Evolutionary conservation across 306 rosid genomes (phyloP).

Genomic region (Astragalus glycyphyllos): DNA sequence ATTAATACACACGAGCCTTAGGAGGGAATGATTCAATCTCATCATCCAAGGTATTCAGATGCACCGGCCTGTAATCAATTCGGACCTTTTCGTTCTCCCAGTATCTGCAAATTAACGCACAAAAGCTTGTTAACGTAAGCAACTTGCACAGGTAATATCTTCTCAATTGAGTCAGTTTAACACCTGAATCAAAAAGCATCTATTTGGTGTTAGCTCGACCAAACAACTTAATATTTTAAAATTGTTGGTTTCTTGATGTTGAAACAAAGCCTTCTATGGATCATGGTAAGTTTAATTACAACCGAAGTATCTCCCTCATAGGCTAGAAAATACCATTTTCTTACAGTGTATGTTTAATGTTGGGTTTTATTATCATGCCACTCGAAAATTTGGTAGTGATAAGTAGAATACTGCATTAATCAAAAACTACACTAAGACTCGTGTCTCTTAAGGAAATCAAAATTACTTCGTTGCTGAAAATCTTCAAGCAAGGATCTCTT

Average conservation of each 20-base stretch:
- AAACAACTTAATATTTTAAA: not conserved
- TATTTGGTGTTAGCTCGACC: not conserved
- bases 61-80: constrained; percentile 92
- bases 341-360: no score
- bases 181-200: constrained; percentile 9
- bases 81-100: constrained; percentile 90
- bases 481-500: no score
- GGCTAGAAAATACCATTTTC: constrained; percentile 8
- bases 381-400: no score
- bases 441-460: no score
- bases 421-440: no score
- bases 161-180: constrained; percentile 9
- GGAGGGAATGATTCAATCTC: constrained; percentile 94
- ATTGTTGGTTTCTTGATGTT: not conserved
- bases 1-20: constrained; percentile 91
- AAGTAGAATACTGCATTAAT: no score
- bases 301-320: constrained; percentile 2
- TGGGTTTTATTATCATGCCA: no score
- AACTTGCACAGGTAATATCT: constrained; percentile 7
- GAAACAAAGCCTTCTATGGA: not conserved
- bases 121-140: constrained; percentile 28
- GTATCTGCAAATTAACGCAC: constrained; percentile 58
- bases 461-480: no score
- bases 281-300: not conserved
- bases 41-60: constrained; percentile 84